Evolutionary conservation across 2,329 filamentous ascomycete species (phyloP), one percentile per base, ranked within the genome.

Genomic region (Hypoxylon sp.): DNA sequence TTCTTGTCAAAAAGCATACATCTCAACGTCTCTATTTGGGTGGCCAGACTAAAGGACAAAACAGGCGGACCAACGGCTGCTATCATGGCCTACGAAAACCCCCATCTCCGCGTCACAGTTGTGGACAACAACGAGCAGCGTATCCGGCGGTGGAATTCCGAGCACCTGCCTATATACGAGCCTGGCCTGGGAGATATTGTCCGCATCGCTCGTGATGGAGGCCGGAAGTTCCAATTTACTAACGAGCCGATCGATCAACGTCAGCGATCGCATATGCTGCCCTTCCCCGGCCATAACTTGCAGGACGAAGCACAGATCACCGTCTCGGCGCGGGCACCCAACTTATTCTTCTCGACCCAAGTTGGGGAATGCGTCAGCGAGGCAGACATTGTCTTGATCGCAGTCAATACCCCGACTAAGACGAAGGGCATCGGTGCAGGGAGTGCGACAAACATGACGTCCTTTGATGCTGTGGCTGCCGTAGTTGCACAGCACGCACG

Each of bases 331-430:
- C 84, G 88, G 41, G 72, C 78, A 53, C 84, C 87, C 11, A 94
- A 94, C 76, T 81, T 94, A 17, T 84, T 89, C 80, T 94, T 94
- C 79, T 89, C 90, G 2, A 90, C 87, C 19, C 84, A 92, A 55
- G 82, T 91, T 8, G 82, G 83, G 19, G 80, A 78, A 65, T 82
- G 81, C 62, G 90, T 94, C 62, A 76, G 81, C 22, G 85, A 88
- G 65, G 91, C 91, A 11, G 90, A 94, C 72, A 78, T 94, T 46
- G 85, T 94, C 59, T 85, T 94, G 62, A 85, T 94, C 57, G 87
- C 89, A 13, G 91, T 94, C 70, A 92, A 93, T 75, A 94, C 91
- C 0, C 91, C 91, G 1, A 93, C 91, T 44, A 94, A 93, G 79
- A 85, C 81, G 34, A 85, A 84, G 49, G 91, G 91, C 56, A 79